Conservation (phyloP, 2,329 filamentous ascomycete genomes). For the Ciborinia camelliae region DNA sequence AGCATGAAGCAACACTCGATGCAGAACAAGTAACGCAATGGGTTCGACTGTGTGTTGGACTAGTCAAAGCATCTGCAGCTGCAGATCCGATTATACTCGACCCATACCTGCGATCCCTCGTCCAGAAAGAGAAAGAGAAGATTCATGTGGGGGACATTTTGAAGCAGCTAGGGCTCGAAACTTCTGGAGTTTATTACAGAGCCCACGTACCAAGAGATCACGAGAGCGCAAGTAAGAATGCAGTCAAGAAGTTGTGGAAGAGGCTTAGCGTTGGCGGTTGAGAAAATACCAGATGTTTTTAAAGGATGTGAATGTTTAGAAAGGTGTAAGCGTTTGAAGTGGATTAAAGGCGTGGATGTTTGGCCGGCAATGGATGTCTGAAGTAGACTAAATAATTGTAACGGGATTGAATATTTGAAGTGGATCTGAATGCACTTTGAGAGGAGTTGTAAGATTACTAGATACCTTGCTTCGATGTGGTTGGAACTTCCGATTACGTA, state of each 20-base stretch:
- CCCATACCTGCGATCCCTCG: neutral
- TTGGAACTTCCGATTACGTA: neutral
- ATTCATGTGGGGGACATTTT: neutral
- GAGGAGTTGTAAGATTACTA: neutral
- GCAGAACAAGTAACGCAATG: constrained; percentile 22
- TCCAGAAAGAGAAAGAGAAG: neutral
- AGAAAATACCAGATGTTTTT: no score
- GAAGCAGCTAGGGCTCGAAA: neutral
- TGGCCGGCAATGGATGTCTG: no score
- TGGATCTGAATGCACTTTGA: no score
- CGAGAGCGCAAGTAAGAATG: no score
- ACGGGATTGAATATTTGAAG: no score
- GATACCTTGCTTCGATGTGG: neutral
- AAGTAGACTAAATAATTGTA: no score
- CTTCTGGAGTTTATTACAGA: neutral
- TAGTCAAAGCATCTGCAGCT: constrained; percentile 16
- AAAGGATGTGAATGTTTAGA: no score
- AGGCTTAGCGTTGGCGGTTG: no score
- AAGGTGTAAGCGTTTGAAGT: no score
- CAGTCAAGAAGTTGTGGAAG: neutral
- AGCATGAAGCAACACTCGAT: constrained; percentile 29
- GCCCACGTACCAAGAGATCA: neutral
- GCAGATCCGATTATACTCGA: neutral
- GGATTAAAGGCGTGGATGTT: no score
- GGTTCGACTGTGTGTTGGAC: constrained; percentile 22